These are phyloP conservation scores for Teratosphaeria nubilosa DNA, from an alignment of 2,329 filamentous ascomycete genomes.

Conservation along the genomic window DNA sequence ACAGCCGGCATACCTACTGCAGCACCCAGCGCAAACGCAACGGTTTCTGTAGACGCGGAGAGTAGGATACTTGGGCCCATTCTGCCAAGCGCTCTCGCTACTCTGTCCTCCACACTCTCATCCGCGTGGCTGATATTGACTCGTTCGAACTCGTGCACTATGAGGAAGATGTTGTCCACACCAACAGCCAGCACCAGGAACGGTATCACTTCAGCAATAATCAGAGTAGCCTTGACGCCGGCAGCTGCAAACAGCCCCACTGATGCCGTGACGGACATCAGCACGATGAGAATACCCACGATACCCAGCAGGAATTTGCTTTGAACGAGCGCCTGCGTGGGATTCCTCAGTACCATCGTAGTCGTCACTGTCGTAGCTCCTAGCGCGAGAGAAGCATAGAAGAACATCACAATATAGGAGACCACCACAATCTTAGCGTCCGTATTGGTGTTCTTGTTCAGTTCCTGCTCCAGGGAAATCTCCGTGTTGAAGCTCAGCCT, in stretches of 20 bases:
- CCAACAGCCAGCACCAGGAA: constrained; percentile 94
- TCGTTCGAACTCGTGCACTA: constrained; percentile 94
- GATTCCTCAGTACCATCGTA: constrained; percentile 68
- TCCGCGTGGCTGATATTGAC: constrained; percentile 89
- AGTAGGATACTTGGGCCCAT: constrained; percentile 96
- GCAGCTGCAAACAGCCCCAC: constrained; percentile 89
- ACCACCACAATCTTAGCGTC: constrained; percentile 94
- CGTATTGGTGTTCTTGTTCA: constrained; percentile 97
- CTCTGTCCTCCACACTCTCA: constrained; percentile 72
- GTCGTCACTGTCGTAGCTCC: constrained; percentile 77
- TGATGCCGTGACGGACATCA: constrained; percentile 94
- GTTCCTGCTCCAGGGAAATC: constrained; percentile 84
- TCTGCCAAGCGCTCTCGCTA: constrained; percentile 79
- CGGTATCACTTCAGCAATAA: constrained; percentile 96
- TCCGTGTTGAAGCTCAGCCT: constrained; percentile 91
- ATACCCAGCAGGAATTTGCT: constrained; percentile 96
- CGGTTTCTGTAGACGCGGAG: constrained; percentile 87
- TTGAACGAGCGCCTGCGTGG: constrained; percentile 76
- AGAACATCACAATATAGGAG: constrained; percentile 97
- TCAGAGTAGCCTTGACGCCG: constrained; percentile 88
- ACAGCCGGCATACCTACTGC: constrained; percentile 98
- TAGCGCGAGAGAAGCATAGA: constrained; percentile 87
- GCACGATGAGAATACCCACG: constrained; percentile 83
- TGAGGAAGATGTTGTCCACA: constrained; percentile 97
- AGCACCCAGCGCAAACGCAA: constrained; percentile 83